These are phyloP conservation scores for Haplosporangium sp. DNA, from an alignment of 371 early-diverging fungal genomes.

Conservation along the genomic window DNA sequence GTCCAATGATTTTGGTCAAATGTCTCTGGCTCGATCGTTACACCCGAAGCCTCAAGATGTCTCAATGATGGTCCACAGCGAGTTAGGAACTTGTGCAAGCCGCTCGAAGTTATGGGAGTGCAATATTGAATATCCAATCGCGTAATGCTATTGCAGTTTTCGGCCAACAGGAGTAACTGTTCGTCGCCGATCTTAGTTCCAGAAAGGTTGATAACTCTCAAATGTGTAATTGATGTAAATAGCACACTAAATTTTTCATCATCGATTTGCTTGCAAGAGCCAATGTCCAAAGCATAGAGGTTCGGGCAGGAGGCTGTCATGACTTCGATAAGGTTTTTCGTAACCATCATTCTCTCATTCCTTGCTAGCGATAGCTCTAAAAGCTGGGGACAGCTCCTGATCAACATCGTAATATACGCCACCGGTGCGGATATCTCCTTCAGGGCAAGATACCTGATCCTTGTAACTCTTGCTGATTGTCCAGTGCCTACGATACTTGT, in stretches of 20 bases:
- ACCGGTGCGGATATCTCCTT: slow-evolving; percentile 19
- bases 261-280: slow-evolving; percentile 41
- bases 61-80: slow-evolving; percentile 22
- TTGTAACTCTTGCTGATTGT: slow-evolving; percentile 8
- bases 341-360: slow-evolving; percentile 26
- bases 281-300: slow-evolving; percentile 51
- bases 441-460: slow-evolving; percentile 37
- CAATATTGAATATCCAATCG: slow-evolving; percentile 52
- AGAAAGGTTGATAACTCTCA: slow-evolving; percentile 42
- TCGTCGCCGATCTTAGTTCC: slow-evolving; percentile 37
- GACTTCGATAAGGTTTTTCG: slow-evolving; percentile 5
- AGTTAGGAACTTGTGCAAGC: slow-evolving; percentile 37
- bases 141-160: slow-evolving; percentile 26
- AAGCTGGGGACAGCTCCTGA: slow-evolving; percentile 32
- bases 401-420: slow-evolving; percentile 18
- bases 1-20: slow-evolving; percentile 41
- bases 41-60: slow-evolving; percentile 45
- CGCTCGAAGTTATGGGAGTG: slow-evolving; percentile 33
- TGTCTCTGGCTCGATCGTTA: slow-evolving; percentile 31
- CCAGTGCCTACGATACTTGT: background rate
- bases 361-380: slow-evolving; percentile 49
- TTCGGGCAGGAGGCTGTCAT: slow-evolving; percentile 25
- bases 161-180: slow-evolving; percentile 27
- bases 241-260: slow-evolving; percentile 17
- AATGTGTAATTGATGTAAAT: slow-evolving; percentile 21